Evolutionary conservation across 768 basidiomycete species (phyloP).

Genomic region (Pleurotus cornucopiae): DNA sequence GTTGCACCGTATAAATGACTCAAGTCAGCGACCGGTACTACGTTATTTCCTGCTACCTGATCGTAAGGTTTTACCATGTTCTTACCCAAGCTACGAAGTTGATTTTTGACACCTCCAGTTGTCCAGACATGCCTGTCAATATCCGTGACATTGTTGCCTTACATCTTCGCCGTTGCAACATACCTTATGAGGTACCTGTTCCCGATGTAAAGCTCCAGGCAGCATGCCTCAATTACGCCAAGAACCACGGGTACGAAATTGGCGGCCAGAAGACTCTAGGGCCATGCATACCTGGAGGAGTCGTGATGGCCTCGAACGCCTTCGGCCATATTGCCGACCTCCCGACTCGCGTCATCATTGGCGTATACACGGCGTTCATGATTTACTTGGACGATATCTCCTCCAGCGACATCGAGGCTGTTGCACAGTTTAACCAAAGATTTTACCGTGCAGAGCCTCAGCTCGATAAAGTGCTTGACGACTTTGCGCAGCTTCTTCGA

Average conservation of each 20-base stretch:
- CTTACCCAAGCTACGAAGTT: no score
- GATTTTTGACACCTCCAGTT: no score
- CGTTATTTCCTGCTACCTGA: no score
- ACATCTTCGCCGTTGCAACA: constrained; percentile 3
- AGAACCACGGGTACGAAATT: constrained; percentile 18
- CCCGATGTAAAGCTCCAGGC: constrained; percentile 8
- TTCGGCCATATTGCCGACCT: constrained; percentile 20
- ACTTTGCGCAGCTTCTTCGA: constrained; percentile 22
- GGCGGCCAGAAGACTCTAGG: constrained; percentile 14
- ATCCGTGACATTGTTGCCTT: background rate
- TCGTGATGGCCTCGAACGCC: constrained; percentile 15
- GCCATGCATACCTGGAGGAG: constrained; percentile 21
- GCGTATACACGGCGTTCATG: constrained; percentile 28
- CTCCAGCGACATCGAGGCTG: constrained; percentile 13
- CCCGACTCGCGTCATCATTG: constrained; percentile 23
- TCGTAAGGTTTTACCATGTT: no score
- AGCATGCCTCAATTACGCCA: constrained; percentile 17
- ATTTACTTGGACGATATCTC: constrained; percentile 30
- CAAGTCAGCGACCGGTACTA: no score
- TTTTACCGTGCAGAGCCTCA: constrained; percentile 22
- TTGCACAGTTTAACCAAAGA: constrained; percentile 24
- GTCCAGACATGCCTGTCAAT: background rate
- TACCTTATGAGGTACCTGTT: background rate
- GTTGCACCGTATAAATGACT: no score
- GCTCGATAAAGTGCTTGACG: constrained; percentile 19